Percentiles rank a stretch among this genome's conserved stretches.
Conservation (phyloP, 2,329 filamentous ascomycete genomes). For the Xylaria sp. region DNA sequence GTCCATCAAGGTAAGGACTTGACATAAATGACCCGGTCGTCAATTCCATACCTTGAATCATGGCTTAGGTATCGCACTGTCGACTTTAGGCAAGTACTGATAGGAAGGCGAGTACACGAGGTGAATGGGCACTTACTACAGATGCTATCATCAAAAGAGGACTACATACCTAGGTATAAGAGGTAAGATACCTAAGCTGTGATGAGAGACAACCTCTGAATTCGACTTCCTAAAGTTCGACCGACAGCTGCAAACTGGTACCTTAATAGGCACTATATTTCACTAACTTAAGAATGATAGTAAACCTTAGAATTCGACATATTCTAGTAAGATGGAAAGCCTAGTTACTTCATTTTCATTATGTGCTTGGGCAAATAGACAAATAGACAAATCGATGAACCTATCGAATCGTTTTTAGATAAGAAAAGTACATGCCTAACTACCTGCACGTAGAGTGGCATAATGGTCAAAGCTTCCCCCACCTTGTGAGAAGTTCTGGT, state of each 20-base stretch:
- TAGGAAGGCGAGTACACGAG: too few species aligned
- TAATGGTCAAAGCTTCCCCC: slow-evolving; percentile 25
- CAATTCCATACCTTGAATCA: neutral
- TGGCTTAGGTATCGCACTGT: neutral
- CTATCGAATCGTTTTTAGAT: neutral
- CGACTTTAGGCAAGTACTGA: too few species aligned
- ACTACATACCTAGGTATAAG: too few species aligned
- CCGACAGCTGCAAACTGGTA: too few species aligned
- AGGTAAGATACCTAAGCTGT: too few species aligned
- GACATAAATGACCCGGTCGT: neutral
- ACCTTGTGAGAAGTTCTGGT: neutral
- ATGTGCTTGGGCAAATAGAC: too few species aligned
- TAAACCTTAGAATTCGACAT: neutral
- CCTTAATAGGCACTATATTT: neutral
- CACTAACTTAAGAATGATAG: neutral
- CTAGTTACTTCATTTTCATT: too few species aligned
- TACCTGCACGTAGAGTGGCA: neutral
- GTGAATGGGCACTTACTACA: neutral
- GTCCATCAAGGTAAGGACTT: too few species aligned
- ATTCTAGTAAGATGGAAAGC: neutral
- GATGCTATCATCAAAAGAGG: neutral
- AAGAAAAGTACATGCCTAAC: neutral
- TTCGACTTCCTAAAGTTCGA: too few species aligned
- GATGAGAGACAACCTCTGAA: too few species aligned
- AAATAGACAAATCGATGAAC: neutral